Evolutionary conservation across 352 stramenopile genomes (phyloP).

Genomic region (Pythium chondricola): DNA sequence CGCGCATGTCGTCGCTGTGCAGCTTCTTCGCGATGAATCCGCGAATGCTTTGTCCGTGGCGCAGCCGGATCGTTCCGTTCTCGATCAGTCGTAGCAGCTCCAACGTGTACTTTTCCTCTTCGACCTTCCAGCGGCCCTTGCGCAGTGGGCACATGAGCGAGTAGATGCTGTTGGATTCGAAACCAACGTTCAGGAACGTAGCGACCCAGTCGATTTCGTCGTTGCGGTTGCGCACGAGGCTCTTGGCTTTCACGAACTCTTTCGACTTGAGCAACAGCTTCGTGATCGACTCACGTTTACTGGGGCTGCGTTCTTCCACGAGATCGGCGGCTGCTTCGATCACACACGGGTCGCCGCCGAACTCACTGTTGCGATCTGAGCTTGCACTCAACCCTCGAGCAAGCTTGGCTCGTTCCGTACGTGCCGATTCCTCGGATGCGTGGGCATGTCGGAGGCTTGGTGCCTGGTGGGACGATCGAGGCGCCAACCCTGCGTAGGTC

Average conservation of each 20-base stretch:
- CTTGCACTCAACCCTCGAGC: no score
- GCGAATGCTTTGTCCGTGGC: slow-evolving; percentile 61
- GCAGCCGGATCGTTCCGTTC: slow-evolving; percentile 47
- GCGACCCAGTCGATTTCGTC: slow-evolving; percentile 78
- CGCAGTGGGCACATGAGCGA: slow-evolving; percentile 65
- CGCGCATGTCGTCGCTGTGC: slow-evolving; percentile 78
- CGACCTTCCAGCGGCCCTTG: slow-evolving; percentile 66
- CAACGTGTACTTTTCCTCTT: slow-evolving; percentile 73
- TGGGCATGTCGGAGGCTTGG: no score
- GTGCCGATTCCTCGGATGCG: no score
- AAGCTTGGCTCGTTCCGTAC: no score
- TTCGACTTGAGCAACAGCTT: slow-evolving; percentile 60
- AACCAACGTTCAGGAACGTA: slow-evolving; percentile 68
- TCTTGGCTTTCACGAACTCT: slow-evolving; percentile 52
- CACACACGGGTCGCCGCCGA: slow-evolving; percentile 6
- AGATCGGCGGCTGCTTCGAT: slow-evolving; percentile 23
- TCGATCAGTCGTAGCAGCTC: slow-evolving; percentile 61
- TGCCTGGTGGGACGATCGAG: no score
- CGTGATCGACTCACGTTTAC: slow-evolving; percentile 37
- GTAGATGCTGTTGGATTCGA: slow-evolving; percentile 69
- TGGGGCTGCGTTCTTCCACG: slow-evolving; percentile 21
- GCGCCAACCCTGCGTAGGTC: no score
- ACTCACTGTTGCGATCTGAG: slow-evolving; percentile 13
- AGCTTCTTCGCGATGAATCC: slow-evolving; percentile 69
- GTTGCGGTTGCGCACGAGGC: slow-evolving; percentile 59